Base-by-base conservation (phyloP, 257 asterid species). In the Agastache rugosa region DNA sequence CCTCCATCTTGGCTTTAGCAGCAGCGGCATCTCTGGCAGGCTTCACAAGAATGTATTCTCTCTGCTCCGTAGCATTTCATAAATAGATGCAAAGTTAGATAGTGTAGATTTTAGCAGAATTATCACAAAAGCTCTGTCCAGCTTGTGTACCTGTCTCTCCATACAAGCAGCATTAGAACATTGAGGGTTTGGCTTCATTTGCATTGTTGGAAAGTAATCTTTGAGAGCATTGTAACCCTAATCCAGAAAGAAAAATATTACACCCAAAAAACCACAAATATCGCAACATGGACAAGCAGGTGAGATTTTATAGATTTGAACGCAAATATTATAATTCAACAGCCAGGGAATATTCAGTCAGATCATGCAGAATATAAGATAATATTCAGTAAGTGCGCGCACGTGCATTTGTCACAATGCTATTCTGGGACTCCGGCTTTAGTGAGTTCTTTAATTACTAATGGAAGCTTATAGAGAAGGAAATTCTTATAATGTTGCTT, bases 141-240 rank as follows among this genome's bases (percentile, higher is more conserved):
- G 77, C 31, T 67, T 29, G 61, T 41, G 73, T 77, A 92, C 99
- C 96, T 95, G 99, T 86, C 98, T 84, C 79, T 92, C 98, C 86
- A 92, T 80, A 80, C 99, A 95, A 76, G 97, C 92, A 80, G 96
- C 83, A 74, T 95, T 95, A 51, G 97, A 92, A 77, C 99, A 95
- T 72, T 92, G 98, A 75, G 96, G 88, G 64, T 95, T 95, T 63
- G 99, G 99, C 84, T 92, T 95, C 98, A 95, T 89, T 86, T 87
- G 96, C 98, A 95, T 92, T 11, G 96, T 90, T 50, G 99, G 99
- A 74, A 95, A 95, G 82, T 41, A 95, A 79, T 95, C 99, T 84
- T 95, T 95, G 45, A 95, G 97, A 35, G 99, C 97, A 73, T 92
- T 92, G 87, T 95, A 95, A 60, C 98, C 99, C 99, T 94, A 67